Evolutionary conservation across 805 yeast genomes (phyloP), one percentile per base, ranked within the genome.

Genomic region (Starmerella scarabaei): DNA sequence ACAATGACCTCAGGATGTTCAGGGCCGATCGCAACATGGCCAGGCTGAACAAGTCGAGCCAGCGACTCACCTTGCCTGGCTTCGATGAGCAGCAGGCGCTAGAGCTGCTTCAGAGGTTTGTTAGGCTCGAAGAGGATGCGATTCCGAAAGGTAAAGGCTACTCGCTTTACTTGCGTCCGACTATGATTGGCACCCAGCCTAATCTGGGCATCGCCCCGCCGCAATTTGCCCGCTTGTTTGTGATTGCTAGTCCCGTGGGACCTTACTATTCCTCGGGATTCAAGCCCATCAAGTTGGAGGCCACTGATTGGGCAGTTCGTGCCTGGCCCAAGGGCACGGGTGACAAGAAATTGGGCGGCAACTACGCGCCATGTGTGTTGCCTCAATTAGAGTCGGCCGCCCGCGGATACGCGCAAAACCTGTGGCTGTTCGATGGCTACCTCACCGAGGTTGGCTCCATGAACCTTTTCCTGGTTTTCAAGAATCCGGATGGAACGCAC

Each of bases 311-410:
- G 53, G 94, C 94, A 37, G 86, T 86, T 26, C 81, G 98, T 68
- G 97, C 98, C 23, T 88, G 97, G 97, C 97, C 97, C 58, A 94
- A 94, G 56, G 98, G 97, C 62, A 85, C 77, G 53, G 98, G 98
- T 64, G 80, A 88, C 73, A 79, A 75, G 63, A 88, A 88, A 65
- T 74, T 88, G 55, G 98, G 98, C 63, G 96, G 94, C 46, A 88
- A 88, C 69, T 88, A 88, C 59, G 98, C 96, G 33, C 96, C 97
- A 47, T 82, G 95, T 61, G 75, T 86, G 55, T 69, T 72, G 58
- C 96, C 97, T 24, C 95, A 84, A 66, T 67, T 72, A 53, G 79
- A 82, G 65, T 95, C 97, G 37, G 94, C 94, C 41, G 56, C 68
- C 19, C 75, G 86, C 63, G 98, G 98, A 33, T 86, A 75, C 68